phyloP scores from a whole-genome alignment of 768 basidiomycete species.

The Lactarius psammicola region DNA sequence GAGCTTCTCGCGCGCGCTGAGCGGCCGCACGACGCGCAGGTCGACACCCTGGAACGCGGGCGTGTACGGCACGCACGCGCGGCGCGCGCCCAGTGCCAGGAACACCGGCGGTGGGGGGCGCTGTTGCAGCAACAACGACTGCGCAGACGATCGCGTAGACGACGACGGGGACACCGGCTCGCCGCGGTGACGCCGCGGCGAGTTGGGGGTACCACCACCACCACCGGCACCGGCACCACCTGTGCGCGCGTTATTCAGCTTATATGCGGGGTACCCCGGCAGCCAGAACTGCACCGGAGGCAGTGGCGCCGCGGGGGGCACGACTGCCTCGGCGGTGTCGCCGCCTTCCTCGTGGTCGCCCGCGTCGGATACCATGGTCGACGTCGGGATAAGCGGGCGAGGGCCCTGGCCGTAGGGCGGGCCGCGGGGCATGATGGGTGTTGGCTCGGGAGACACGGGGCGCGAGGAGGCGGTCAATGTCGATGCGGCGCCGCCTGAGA shows the following conservation, averaged over 20 bases:
- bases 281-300: slow-evolving; percentile 30
- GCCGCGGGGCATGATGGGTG: slow-evolving; percentile 11
- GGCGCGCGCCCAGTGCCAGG: slow-evolving; percentile 28
- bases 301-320: slow-evolving; percentile 25
- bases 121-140: background rate
- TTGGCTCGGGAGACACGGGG: slow-evolving; percentile 9
- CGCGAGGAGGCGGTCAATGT: background rate
- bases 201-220: background rate
- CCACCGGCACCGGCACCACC: background rate
- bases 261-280: slow-evolving; percentile 26
- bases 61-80: slow-evolving; percentile 29
- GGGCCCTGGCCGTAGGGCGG: background rate
- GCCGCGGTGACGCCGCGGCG: background rate
- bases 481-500: slow-evolving; percentile 14
- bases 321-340: background rate
- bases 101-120: slow-evolving; percentile 25
- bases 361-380: slow-evolving; percentile 8
- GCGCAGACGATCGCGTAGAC: background rate
- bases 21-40: slow-evolving; percentile 25
- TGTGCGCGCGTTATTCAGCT: background rate
- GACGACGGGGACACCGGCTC: background rate
- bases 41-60: slow-evolving; percentile 29
- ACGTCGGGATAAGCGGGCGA: slow-evolving; percentile 2
- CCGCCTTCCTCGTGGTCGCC: background rate
- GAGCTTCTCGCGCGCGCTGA: slow-evolving; percentile 28